Evolutionary conservation across 306 rosid species (phyloP), one percentile per base, ranked within the genome.

Genomic region (Ormosia semicastrata): DNA sequence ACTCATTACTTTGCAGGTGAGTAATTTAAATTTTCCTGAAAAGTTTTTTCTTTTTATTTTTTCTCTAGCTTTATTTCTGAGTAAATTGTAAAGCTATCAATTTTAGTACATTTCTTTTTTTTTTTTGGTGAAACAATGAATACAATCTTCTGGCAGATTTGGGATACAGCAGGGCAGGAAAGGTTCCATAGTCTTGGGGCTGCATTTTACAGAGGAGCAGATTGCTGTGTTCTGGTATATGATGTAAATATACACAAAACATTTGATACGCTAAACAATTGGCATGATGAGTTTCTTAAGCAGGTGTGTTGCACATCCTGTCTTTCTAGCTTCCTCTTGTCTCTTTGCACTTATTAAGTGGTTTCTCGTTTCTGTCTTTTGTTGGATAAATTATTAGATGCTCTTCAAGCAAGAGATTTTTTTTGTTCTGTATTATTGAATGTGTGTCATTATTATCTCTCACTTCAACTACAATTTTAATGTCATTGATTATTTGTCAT

Each of bases 81-180:
- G 43, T 43, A 13, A 18, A 33, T n/a, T 8, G 7, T 15, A 49
- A 49, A 39, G 24, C 8, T 80, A 63, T 40, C 29, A 63, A 80
- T 49, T 43, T 11, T 40, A 24, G 47, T 63, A 40, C 8, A 6
- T 11, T n/a, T n/a, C n/a, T n/a, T 40, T 6, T 50, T 44, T 13
- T 53, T n/a, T 15, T 63, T 14, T 29, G 9, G 56, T 5, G 32
- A 74, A 34, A 73, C 59, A 57, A 36, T 70, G 66, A 64, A 43
- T 6, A n/a, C 13, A 59, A 69, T 33, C 11, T 15, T 82, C 0
- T 73, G 80, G 87, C 82, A 95, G 99, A 89, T 95, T 83, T 95
- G 99, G 99, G 99, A 95, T 81, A 95, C 99, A 4, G 99, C 99
- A 59, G 99, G 99, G 15, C 98, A 93, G 49, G 99, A 95, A 71